Evolutionary conservation across 306 rosid genomes (phyloP).

Genomic region (Quercus parvula): DNA sequence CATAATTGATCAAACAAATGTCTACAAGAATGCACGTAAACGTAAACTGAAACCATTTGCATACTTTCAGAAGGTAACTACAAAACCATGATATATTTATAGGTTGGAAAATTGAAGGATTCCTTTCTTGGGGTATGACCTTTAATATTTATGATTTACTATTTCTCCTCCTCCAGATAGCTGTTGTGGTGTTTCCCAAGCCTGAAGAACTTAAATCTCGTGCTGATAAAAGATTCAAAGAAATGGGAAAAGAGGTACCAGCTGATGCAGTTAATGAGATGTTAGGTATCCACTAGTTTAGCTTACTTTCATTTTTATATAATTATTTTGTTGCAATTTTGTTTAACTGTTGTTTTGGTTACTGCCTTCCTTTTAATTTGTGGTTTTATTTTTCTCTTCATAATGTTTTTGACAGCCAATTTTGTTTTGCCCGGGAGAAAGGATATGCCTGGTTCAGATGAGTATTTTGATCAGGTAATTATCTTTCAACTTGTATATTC

Average conservation of each 20-base stretch:
- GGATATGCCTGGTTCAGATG: slow-evolving; percentile 48
- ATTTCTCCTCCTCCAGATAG: slow-evolving; percentile 32
- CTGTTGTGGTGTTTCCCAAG: slow-evolving; percentile 55
- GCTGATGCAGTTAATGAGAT: slow-evolving; percentile 47
- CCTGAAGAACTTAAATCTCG: slow-evolving; percentile 45
- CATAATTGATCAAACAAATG: slow-evolving; percentile 62
- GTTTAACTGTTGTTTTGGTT: slow-evolving; percentile 4
- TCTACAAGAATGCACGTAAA: slow-evolving; percentile 52
- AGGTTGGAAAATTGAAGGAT: not conserved
- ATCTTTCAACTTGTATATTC: not conserved
- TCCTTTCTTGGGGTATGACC: not conserved
- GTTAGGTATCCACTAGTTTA: slow-evolving; percentile 36
- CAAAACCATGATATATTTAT: not conserved
- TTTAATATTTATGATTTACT: slow-evolving; percentile 7
- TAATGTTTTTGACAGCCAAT: slow-evolving; percentile 35
- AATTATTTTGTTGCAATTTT: not conserved
- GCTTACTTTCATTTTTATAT: not conserved
- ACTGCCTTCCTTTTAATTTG: not conserved
- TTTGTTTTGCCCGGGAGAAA: slow-evolving; percentile 55
- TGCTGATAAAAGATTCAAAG: slow-evolving; percentile 33
- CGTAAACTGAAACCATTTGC: slow-evolving; percentile 54
- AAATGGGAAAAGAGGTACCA: slow-evolving; percentile 58
- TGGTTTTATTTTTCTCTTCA: not conserved
- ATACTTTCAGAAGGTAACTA: slow-evolving; percentile 41
- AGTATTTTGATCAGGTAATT: slow-evolving; percentile 50